Evolutionary conservation across 1,139 yeast species (phyloP).

Genomic region (Yamadazyma kanchanaburiensis): DNA sequence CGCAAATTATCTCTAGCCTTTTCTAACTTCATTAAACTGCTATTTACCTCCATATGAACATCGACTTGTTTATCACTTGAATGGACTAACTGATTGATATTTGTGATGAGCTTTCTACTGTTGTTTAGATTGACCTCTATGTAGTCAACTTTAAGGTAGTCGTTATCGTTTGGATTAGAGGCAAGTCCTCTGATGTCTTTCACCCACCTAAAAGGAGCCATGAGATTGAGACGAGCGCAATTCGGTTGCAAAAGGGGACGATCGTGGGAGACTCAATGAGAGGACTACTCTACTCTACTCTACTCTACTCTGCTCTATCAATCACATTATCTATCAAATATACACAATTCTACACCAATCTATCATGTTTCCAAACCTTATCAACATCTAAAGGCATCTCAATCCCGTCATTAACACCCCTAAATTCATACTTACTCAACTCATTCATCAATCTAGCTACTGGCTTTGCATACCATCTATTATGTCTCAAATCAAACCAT

Average conservation of each 20-base stretch:
- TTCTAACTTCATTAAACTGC: slow-evolving; percentile 24
- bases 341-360: slow-evolving; percentile 14
- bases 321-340: too few species aligned
- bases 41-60: slow-evolving; percentile 23
- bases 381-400: slow-evolving; percentile 28
- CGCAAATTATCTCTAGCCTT: slow-evolving; percentile 23
- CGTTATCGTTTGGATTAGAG: slow-evolving; percentile 78
- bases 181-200: slow-evolving; percentile 43
- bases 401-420: slow-evolving; percentile 10
- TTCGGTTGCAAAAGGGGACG: too few species aligned
- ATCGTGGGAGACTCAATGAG: too few species aligned
- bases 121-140: slow-evolving; percentile 45
- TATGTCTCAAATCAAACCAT: slow-evolving; percentile 49
- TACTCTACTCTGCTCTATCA: too few species aligned
- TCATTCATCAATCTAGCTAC: slow-evolving; percentile 32
- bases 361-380: slow-evolving; percentile 30
- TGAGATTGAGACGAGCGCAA: too few species aligned
- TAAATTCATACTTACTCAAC: slow-evolving; percentile 23
- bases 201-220: slow-evolving; percentile 27
- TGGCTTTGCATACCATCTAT: slow-evolving; percentile 53
- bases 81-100: slow-evolving; percentile 18
- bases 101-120: slow-evolving; percentile 36
- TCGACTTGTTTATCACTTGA: slow-evolving; percentile 18
- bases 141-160: slow-evolving; percentile 39
- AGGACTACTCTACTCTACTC: too few species aligned